phyloP scores from a whole-genome alignment of 1,139 yeast genomes.

The Groenewaldozyma auringiensis region DNA sequence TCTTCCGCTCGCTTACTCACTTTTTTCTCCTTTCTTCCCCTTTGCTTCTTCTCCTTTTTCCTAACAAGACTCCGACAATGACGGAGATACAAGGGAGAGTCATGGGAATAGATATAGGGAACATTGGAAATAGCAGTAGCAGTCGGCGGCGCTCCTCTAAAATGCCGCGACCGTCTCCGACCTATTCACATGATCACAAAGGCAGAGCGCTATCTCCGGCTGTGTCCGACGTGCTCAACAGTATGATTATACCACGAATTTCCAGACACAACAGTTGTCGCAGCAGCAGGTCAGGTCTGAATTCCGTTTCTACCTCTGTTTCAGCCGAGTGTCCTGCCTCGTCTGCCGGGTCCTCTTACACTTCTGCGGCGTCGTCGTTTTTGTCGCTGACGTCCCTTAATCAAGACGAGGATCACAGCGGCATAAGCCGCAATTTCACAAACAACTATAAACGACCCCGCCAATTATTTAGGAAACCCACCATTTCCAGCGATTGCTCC shows the following conservation, averaged over 20 bases:
- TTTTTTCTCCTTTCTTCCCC: too few species aligned
- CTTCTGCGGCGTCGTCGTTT: background rate
- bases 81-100: background rate
- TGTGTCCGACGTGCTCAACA: conserved; percentile 4
- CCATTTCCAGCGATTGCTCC: background rate
- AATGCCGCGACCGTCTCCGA: background rate
- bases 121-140: background rate
- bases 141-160: background rate
- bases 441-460: background rate
- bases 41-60: too few species aligned
- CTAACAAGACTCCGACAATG: background rate
- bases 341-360: background rate
- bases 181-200: conserved; percentile 6
- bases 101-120: background rate
- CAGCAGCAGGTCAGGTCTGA: background rate
- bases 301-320: background rate
- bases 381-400: background rate
- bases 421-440: too few species aligned
- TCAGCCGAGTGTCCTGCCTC: background rate
- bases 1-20: too few species aligned
- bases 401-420: too few species aligned
- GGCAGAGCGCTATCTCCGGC: conserved; percentile 8
- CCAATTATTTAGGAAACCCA: background rate
- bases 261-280: background rate
- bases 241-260: conserved; percentile 6